Evolutionary conservation across 2,329 filamentous ascomycete genomes (phyloP).

Genomic region (Aquanectria penicillioides): DNA sequence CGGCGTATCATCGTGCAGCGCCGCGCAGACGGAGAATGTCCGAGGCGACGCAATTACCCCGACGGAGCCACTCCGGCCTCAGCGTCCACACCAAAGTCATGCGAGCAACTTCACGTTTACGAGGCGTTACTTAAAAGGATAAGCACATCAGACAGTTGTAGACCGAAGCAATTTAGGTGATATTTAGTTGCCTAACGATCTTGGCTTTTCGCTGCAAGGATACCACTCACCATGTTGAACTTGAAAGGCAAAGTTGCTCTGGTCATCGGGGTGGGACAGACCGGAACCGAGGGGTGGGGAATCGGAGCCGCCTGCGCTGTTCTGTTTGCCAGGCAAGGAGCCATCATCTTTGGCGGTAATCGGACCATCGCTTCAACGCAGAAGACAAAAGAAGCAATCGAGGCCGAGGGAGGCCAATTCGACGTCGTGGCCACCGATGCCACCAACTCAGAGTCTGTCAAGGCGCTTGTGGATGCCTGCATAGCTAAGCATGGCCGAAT

Average conservation of each 20-base stretch:
- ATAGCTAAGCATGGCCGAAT: conserved; percentile 63
- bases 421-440: conserved; percentile 59
- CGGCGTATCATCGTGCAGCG: neutral
- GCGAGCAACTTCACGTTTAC: neutral
- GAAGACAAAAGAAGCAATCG: conserved; percentile 52
- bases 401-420: conserved; percentile 46
- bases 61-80: conserved; percentile 22
- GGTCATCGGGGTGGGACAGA: conserved; percentile 57
- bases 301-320: conserved; percentile 62
- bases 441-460: conserved; percentile 62
- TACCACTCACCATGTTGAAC: conserved; percentile 44
- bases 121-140: too few relatives aligned
- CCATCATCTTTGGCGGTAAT: conserved; percentile 61
- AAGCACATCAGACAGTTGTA: too few relatives aligned
- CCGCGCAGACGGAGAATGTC: conserved; percentile 26
- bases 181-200: neutral
- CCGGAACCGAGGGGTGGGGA: conserved; percentile 57
- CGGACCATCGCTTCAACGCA: conserved; percentile 52
- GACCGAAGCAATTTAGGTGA: neutral
- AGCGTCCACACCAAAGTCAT: neutral
- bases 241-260: conserved; percentile 56
- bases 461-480: conserved; percentile 62
- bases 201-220: neutral
- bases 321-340: conserved; percentile 58
- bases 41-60: conserved; percentile 30